These are phyloP conservation scores for Rosa persica DNA, from an alignment of 306 rosid genomes.

Conservation along the genomic window DNA sequence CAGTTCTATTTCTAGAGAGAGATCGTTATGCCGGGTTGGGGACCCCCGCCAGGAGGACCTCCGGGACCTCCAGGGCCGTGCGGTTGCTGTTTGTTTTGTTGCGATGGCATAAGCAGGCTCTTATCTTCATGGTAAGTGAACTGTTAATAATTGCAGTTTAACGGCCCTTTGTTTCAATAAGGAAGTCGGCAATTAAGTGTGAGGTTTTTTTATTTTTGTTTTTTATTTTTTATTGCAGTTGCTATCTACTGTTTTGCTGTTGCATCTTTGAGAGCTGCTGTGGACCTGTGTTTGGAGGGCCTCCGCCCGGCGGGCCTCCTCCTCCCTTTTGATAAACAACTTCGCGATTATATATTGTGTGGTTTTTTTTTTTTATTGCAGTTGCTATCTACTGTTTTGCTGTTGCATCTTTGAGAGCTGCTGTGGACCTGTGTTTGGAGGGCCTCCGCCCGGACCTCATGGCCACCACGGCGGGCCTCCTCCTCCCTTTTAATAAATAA, in stretches of 20 bases:
- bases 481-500: constrained; percentile 35
- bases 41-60: constrained; percentile 12
- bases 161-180: too few relatives aligned
- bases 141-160: too few relatives aligned
- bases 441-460: constrained; percentile 32
- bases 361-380: constrained; percentile 7
- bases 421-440: constrained; percentile 52
- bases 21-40: constrained; percentile 6
- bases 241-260: constrained; percentile 44
- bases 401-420: constrained; percentile 54
- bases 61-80: constrained; percentile 9
- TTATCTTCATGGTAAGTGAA: neutral
- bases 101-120: constrained; percentile 5
- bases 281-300: constrained; percentile 53
- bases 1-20: neutral
- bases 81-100: neutral
- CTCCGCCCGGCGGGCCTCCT: neutral
- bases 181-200: neutral
- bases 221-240: constrained; percentile 25
- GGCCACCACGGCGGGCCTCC: constrained; percentile 27
- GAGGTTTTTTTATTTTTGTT: neutral
- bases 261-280: constrained; percentile 53
- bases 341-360: neutral
- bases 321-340: too few relatives aligned
- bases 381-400: constrained; percentile 44